Evolutionary conservation across 352 stramenopile species (phyloP).

Genomic region (Globisporangium emineosum): DNA sequence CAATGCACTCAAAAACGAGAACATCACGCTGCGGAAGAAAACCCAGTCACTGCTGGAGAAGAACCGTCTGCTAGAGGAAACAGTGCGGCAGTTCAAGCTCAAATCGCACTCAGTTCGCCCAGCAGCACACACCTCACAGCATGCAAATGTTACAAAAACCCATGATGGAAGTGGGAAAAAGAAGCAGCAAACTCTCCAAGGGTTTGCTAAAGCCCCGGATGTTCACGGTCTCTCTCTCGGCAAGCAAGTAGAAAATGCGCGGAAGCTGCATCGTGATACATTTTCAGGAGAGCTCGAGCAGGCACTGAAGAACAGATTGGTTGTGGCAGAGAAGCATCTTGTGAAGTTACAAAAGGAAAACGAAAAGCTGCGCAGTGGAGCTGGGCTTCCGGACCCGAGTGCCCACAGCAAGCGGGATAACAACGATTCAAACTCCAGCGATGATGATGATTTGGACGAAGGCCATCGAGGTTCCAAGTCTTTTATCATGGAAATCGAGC

Average conservation of each 20-base stretch:
- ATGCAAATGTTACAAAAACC: constrained; percentile 16
- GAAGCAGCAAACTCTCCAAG: constrained; percentile 1
- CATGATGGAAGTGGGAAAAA: constrained; percentile 1
- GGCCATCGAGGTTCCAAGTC: constrained; percentile 13
- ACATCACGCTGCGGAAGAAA: constrained; percentile 66
- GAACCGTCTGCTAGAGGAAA: constrained; percentile 65
- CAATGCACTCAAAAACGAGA: constrained; percentile 75
- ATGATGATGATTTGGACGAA: constrained; percentile 28
- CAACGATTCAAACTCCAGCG: constrained; percentile 23
- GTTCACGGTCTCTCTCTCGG: constrained; percentile 35
- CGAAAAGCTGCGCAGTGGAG: constrained; percentile 36
- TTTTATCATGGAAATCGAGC: constrained; percentile 34
- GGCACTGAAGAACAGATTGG: constrained; percentile 65
- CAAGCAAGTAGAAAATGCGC: constrained; percentile 39
- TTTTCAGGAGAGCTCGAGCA: constrained; percentile 60
- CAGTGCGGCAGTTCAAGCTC: constrained; percentile 31
- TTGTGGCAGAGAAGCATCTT: constrained; percentile 69
- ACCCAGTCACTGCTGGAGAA: constrained; percentile 66
- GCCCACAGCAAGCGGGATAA: constrained; percentile 23
- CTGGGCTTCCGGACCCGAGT: constrained; percentile 3
- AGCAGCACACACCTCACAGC: background rate
- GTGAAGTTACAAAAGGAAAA: constrained; percentile 72
- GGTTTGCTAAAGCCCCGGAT: constrained; percentile 3
- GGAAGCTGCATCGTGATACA: constrained; percentile 47
- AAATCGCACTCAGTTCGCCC: constrained; percentile 17